phyloP scores from a whole-genome alignment of 2,329 filamentous ascomycete genomes.

The Diaporthe australafricana region DNA sequence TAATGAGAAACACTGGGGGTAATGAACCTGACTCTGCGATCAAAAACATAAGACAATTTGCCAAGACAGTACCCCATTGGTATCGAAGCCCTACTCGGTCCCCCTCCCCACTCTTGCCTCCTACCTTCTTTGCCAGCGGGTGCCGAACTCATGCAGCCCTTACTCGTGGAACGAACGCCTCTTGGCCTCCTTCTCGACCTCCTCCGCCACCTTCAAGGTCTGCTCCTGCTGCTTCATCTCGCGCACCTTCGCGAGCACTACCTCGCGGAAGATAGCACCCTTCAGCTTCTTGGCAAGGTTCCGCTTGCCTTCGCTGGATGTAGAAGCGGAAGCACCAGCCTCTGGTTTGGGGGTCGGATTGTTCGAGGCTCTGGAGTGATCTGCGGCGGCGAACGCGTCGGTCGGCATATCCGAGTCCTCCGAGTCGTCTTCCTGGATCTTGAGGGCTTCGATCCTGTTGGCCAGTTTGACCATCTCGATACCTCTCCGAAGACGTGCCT shows the following conservation, averaged over 20 bases:
- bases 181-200: constrained; percentile 61
- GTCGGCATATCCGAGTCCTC: constrained; percentile 80
- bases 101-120: constrained; percentile 1
- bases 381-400: constrained; percentile 70
- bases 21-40: constrained; percentile 27
- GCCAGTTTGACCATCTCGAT: constrained; percentile 97
- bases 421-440: constrained; percentile 87
- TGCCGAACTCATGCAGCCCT: not conserved
- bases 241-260: constrained; percentile 91
- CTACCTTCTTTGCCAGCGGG: not conserved
- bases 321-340: constrained; percentile 39
- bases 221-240: constrained; percentile 92
- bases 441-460: constrained; percentile 94
- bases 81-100: constrained; percentile 5
- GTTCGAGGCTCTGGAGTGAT: constrained; percentile 45
- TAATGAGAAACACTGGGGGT: not conserved
- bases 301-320: constrained; percentile 53
- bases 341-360: constrained; percentile 33
- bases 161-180: constrained; percentile 47
- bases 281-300: constrained; percentile 63
- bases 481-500: constrained; percentile 89
- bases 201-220: constrained; percentile 73
- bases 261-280: constrained; percentile 89
- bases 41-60: constrained; percentile 5
- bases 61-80: constrained; percentile 17